These are phyloP conservation scores for Buxus sempervirens DNA, from an alignment of 164 flowering plant genomes.

Conservation along the genomic window DNA sequence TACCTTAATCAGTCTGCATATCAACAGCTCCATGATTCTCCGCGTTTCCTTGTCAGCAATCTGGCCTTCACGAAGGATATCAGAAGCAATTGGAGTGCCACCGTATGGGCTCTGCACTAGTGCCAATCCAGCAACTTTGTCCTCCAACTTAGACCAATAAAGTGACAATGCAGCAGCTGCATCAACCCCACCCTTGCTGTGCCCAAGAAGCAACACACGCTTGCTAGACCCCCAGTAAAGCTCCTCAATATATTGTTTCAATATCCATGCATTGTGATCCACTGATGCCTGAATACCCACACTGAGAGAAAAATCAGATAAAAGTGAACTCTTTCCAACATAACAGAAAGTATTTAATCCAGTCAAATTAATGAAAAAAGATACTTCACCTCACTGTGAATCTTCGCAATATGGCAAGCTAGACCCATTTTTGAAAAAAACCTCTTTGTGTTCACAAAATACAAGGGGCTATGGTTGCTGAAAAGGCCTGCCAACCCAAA, in stretches of 20 bases:
- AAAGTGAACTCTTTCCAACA: not conserved
- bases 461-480: slow-evolving; percentile 64
- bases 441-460: slow-evolving; percentile 70
- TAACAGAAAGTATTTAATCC: not conserved
- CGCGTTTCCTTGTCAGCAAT: slow-evolving; percentile 80
- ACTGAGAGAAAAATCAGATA: not conserved
- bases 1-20: not conserved
- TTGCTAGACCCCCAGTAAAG: slow-evolving; percentile 89
- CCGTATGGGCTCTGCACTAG: slow-evolving; percentile 91
- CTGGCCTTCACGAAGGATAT: slow-evolving; percentile 88
- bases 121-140: slow-evolving; percentile 82
- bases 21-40: slow-evolving; percentile 34
- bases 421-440: slow-evolving; percentile 93
- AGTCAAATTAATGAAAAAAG: not conserved
- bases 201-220: slow-evolving; percentile 82
- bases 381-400: slow-evolving; percentile 78
- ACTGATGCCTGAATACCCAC: slow-evolving; percentile 68
- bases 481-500: slow-evolving; percentile 58
- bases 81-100: slow-evolving; percentile 85
- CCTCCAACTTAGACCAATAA: slow-evolving; percentile 60
- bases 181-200: slow-evolving; percentile 96
- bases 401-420: slow-evolving; percentile 92
- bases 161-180: slow-evolving; percentile 89
- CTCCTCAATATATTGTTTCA: slow-evolving; percentile 86
- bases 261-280: slow-evolving; percentile 79